A percentile compares a stretch with the other conserved stretches of the same genome.
Conservation (phyloP, 768 basidiomycete genomes). For the Neoboletus subvelutipes region DNA sequence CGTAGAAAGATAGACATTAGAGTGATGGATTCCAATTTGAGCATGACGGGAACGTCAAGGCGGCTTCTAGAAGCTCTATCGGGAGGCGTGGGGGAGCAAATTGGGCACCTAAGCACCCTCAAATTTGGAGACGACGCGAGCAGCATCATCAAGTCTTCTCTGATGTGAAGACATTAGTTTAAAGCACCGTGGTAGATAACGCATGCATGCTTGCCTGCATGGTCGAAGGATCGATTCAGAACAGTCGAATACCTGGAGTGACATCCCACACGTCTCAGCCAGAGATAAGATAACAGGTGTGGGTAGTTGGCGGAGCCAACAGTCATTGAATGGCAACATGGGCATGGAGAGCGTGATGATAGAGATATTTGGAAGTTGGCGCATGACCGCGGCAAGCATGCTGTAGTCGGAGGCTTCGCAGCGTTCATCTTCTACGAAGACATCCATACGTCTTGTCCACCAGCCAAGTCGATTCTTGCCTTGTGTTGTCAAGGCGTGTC, state of each 20-base stretch:
- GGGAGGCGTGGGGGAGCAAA: constrained; percentile 26
- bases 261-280: constrained; percentile 27
- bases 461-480: constrained; percentile 16
- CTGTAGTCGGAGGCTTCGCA: constrained; percentile 27
- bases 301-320: constrained; percentile 29
- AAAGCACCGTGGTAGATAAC: neutral
- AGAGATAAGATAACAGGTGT: constrained; percentile 20
- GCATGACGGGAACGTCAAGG: constrained; percentile 28
- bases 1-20: constrained; percentile 29
- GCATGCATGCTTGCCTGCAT: constrained; percentile 22
- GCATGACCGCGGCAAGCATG: constrained; percentile 23
- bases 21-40: constrained; percentile 26
- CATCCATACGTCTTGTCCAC: constrained; percentile 30
- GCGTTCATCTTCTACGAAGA: constrained; percentile 26
- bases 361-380: constrained; percentile 27
- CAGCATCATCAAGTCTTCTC: constrained; percentile 31
- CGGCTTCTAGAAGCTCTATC: constrained; percentile 18
- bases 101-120: constrained; percentile 28
- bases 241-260: constrained; percentile 29
- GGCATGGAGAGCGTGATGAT: constrained; percentile 29
- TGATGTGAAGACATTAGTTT: constrained; percentile 6
- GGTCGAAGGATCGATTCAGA: constrained; percentile 32
- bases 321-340: constrained; percentile 22
- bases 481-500: constrained; percentile 1
- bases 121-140: constrained; percentile 28